Evolutionary conservation across 108 stramenopile genomes (phyloP).

Genomic region (Cafeteria roenbergensis): DNA sequence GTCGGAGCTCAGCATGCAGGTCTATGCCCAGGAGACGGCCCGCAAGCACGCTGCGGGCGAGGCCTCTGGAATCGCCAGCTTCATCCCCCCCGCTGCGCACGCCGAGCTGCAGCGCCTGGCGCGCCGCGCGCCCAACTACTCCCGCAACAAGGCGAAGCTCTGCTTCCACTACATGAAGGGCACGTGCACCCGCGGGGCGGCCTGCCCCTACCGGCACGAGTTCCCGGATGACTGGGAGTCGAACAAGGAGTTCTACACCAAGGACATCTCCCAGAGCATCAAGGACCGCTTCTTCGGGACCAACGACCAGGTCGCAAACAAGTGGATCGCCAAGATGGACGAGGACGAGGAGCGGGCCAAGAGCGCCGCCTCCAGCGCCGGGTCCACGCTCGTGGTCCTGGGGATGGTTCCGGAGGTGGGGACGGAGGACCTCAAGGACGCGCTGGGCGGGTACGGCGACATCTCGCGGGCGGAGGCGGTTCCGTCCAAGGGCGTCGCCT

Average conservation of each 20-base stretch:
- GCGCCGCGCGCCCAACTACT: conserved; percentile 75
- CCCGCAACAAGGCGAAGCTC: conserved; percentile 81
- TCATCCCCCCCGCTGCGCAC: conserved; percentile 44
- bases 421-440: background rate
- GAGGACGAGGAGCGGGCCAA: conserved; percentile 28
- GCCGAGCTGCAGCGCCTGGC: conserved; percentile 71
- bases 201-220: conserved; percentile 93
- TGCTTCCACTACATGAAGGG: conserved; percentile 86
- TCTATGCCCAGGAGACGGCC: conserved; percentile 65
- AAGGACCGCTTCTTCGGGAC: conserved; percentile 83
- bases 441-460: background rate
- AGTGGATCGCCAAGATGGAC: conserved; percentile 50
- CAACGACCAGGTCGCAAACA: conserved; percentile 73
- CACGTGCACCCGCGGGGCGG: conserved; percentile 77
- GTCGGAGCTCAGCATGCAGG: conserved; percentile 65
- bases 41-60: conserved; percentile 52
- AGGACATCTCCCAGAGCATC: conserved; percentile 75
- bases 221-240: conserved; percentile 40
- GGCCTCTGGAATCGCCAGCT: conserved; percentile 33
- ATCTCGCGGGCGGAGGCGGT: background rate
- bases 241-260: conserved; percentile 64
- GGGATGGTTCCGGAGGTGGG: background rate
- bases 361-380: too few species aligned
- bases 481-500: background rate
- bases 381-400: background rate